Conservation (phyloP, 2,329 filamentous ascomycete genomes). For the Monosporascus sp. region DNA sequence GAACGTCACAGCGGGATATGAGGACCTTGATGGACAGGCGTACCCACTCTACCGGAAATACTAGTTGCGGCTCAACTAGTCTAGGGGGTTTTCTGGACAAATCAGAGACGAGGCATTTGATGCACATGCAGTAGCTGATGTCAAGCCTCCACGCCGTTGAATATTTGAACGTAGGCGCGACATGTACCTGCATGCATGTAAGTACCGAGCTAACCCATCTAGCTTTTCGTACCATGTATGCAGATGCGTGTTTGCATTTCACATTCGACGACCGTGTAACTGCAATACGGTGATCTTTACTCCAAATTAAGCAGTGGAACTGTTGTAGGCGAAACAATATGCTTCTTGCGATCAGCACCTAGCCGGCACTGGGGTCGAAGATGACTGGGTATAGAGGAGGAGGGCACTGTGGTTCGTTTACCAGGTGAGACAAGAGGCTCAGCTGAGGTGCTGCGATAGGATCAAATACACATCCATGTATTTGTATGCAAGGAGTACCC, state of each 20-base stretch:
- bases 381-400: too few relatives aligned
- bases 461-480: neutral
- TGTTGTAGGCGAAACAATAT: too few relatives aligned
- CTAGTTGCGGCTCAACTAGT: slow-evolving; percentile 1
- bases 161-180: too few relatives aligned
- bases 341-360: neutral
- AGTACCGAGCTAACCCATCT: too few relatives aligned
- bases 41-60: neutral
- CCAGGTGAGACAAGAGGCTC: neutral
- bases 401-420: neutral
- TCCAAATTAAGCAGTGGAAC: neutral
- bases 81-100: neutral
- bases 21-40: slow-evolving; percentile 22
- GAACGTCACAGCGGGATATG: neutral
- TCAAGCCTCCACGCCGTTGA: too few relatives aligned
- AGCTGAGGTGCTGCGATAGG: neutral
- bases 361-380: too few relatives aligned
- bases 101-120: neutral
- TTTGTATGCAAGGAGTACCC: too few relatives aligned
- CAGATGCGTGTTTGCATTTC: neutral
- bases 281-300: neutral
- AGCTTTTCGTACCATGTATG: neutral
- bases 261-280: neutral
- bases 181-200: too few relatives aligned
- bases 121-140: neutral